A percentile compares a stretch with the other conserved stretches of the same genome.
Evolutionary conservation across 768 basidiomycete species (phyloP).

Genomic region (Amanita jacksonii): DNA sequence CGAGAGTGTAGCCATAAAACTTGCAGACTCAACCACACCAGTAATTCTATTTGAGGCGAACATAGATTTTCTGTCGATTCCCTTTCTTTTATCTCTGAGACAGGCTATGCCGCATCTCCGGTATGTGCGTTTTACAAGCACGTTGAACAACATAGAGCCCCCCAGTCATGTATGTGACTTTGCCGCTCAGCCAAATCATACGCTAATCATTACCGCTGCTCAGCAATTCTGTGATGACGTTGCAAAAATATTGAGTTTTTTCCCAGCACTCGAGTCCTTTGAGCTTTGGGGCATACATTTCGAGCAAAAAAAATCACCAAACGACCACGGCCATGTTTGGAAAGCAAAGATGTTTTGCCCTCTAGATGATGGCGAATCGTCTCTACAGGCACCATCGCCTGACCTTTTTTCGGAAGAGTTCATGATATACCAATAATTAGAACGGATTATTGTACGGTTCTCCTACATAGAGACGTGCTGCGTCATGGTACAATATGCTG

Average conservation of each 20-base stretch:
- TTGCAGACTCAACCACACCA: constrained; percentile 40
- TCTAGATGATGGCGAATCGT: not conserved
- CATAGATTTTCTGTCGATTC: constrained; percentile 46
- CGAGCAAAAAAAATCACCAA: constrained; percentile 39
- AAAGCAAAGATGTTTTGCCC: constrained; percentile 37
- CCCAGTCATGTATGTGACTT: constrained; percentile 41
- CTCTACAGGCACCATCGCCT: constrained; percentile 5
- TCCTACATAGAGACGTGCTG: too few relatives aligned
- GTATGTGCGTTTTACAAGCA: constrained; percentile 60
- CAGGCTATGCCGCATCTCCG: constrained; percentile 48
- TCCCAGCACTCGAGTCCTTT: constrained; percentile 54
- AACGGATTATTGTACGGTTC: not conserved
- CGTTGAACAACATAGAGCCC: constrained; percentile 37
- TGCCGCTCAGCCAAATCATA: constrained; percentile 9
- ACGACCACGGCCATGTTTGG: constrained; percentile 40
- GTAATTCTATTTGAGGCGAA: constrained; percentile 50
- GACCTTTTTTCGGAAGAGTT: constrained; percentile 20
- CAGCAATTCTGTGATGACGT: constrained; percentile 60
- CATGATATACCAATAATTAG: constrained; percentile 6
- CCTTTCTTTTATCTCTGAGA: constrained; percentile 48
- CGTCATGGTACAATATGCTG: not conserved
- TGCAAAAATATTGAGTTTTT: constrained; percentile 43
- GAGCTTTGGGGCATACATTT: constrained; percentile 74
- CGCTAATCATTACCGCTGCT: constrained; percentile 15
- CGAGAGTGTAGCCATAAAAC: constrained; percentile 41